phyloP scores from a whole-genome alignment of 2,329 filamentous ascomycete species.

The Rhinocladiella mackenziei region DNA sequence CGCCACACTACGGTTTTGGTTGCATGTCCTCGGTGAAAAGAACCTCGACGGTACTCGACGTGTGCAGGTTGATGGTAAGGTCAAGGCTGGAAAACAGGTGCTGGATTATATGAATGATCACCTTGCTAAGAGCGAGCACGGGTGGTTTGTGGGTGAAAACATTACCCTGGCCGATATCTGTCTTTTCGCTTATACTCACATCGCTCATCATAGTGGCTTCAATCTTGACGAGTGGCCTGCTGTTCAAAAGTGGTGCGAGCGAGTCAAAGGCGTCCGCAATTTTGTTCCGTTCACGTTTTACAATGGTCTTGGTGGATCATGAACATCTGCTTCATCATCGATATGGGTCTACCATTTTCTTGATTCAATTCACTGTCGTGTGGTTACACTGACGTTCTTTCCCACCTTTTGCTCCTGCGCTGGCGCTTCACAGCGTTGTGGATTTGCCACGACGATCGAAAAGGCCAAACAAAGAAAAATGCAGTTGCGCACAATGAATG shows the following conservation, averaged over 20 bases:
- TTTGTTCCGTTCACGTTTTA: too few relatives aligned
- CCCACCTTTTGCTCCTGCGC: too few relatives aligned
- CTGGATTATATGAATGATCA: slow-evolving; percentile 13
- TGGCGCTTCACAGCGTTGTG: too few relatives aligned
- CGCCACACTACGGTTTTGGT: slow-evolving; percentile 13
- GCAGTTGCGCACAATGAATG: too few relatives aligned
- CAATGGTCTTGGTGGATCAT: too few relatives aligned
- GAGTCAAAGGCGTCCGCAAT: neutral
- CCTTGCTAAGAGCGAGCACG: slow-evolving; percentile 6
- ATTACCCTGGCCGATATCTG: slow-evolving; percentile 13
- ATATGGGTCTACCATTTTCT: too few relatives aligned
- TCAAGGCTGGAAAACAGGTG: neutral
- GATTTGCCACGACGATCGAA: too few relatives aligned
- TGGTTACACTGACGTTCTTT: too few relatives aligned
- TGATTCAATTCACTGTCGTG: too few relatives aligned
- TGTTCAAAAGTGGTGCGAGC: slow-evolving; percentile 7
- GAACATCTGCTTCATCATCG: too few relatives aligned
- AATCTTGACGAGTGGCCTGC: slow-evolving; percentile 9
- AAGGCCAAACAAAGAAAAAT: too few relatives aligned
- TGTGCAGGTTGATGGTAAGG: slow-evolving; percentile 36
- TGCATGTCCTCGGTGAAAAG: slow-evolving; percentile 38
- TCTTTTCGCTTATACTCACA: slow-evolving; percentile 17
- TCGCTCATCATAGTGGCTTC: slow-evolving; percentile 8
- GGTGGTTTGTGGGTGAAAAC: slow-evolving; percentile 13
- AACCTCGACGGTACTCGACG: slow-evolving; percentile 41